Conservation (phyloP, 306 rosid species). For the Quercus engelmannii region DNA sequence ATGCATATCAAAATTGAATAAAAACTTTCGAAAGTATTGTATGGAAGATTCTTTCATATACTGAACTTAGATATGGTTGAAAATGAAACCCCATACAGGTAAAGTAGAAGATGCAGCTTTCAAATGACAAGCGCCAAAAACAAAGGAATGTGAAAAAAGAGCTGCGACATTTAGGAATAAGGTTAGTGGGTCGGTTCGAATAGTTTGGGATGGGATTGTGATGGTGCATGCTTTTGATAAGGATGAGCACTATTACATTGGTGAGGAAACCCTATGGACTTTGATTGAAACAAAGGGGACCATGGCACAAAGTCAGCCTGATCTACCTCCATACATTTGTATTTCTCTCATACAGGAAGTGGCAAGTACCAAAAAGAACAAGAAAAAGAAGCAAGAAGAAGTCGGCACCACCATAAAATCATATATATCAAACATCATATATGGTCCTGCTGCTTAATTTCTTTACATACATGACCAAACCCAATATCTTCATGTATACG, state of each 20-base stretch:
- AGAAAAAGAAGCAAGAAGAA: too few species aligned
- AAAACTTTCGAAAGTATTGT: background rate
- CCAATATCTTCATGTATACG: slow-evolving; percentile 1
- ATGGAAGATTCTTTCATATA: background rate
- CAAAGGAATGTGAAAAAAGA: background rate
- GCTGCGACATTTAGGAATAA: background rate
- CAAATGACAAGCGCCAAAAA: background rate
- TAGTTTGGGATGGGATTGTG: background rate
- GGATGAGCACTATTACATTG: background rate
- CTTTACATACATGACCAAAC: background rate
- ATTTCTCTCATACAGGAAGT: background rate
- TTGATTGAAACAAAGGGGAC: slow-evolving; percentile 20
- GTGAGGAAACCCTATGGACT: background rate
- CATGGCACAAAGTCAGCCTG: slow-evolving; percentile 15
- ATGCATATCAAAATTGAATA: background rate
- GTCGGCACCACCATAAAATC: too few species aligned
- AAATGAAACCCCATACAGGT: background rate
- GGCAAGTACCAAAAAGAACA: background rate
- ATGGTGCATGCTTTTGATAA: background rate
- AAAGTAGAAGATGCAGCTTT: background rate
- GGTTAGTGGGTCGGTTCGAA: slow-evolving; percentile 27
- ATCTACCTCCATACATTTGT: slow-evolving; percentile 18
- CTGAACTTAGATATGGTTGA: background rate
- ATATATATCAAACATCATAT: too few species aligned
- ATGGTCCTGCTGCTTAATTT: too few species aligned